These are phyloP conservation scores for Metschnikowia borealis DNA, from an alignment of 805 yeast genomes.

Conservation along the genomic window DNA sequence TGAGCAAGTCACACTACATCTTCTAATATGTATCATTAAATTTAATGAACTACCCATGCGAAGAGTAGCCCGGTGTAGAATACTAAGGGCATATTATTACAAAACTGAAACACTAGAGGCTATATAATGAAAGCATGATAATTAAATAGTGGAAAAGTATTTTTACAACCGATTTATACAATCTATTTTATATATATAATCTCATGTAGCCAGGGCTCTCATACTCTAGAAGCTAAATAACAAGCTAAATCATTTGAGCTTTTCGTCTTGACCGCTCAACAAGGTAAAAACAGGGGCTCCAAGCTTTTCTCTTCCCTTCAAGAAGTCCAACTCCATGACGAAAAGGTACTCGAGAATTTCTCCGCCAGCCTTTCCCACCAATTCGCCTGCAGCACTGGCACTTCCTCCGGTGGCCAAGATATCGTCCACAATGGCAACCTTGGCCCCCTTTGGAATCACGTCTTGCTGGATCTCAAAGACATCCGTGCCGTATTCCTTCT, in stretches of 20 bases:
- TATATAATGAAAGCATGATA: neutral
- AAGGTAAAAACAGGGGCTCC: conserved; percentile 86
- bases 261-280: conserved; percentile 74
- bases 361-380: conserved; percentile 63
- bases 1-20: neutral
- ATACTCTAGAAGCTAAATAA: neutral
- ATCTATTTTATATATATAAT: neutral
- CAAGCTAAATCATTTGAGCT: conserved; percentile 16
- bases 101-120: neutral
- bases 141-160: neutral
- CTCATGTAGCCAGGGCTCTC: neutral
- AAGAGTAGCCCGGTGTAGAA: neutral
- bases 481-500: conserved; percentile 92
- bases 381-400: conserved; percentile 89
- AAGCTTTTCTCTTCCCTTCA: conserved; percentile 87
- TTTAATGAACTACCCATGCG: neutral
- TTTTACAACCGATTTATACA: neutral
- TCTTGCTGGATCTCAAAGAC: conserved; percentile 83
- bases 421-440: conserved; percentile 87
- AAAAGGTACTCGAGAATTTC: conserved; percentile 77
- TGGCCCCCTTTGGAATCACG: conserved; percentile 74
- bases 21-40: neutral
- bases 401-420: conserved; percentile 98
- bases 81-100: neutral
- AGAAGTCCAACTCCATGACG: conserved; percentile 91